Evolutionary conservation across 129 eudicot species (phyloP), one percentile per base, ranked within the genome.

Genomic region (Solidago caesia): DNA sequence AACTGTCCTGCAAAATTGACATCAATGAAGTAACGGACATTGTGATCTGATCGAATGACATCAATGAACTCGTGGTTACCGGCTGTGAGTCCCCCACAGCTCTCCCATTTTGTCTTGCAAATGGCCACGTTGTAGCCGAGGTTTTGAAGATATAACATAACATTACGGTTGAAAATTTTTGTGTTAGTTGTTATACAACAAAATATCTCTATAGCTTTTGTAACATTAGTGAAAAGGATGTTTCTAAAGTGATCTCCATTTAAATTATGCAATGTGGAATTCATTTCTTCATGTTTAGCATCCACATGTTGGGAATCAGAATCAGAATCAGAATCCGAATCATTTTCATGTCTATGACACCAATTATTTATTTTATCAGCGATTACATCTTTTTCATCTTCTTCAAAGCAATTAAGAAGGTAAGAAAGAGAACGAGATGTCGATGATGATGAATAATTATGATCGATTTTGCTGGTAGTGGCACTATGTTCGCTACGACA

Each of bases 41-140:
- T 55, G 21, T 76, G 72, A 33, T 33, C 39, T 33, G 3, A 33
- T 44, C 64, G 75, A 15, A 88, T 39, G 1, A 92, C 91, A 66
- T 92, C 98, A 76, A 92, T 86, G 85, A 88, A 89, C 77, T 92
- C 96, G 82, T 89, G 76, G 76, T 64, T 86, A 0, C 98, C 96
- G 74, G 82, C 92, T n/a, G 84, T 73, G 4, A 89, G 83, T 48
- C 90, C 88, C 41, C 96, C 96, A 52, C 71, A 79, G n/a, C 47
- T 75, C 84, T 73, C 80, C 96, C 98, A 92, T 53, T 83, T 87
- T 0, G 96, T 85, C 39, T 88, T 88, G 69, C 98, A 92, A 42
- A 92, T 68, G 60, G 92, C 98, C n/a, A 96, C 96, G 82, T 92
- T 88, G 52, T 84, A 90, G 2, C 92, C 96, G 7, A 65, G 68